Percentiles rank a stretch among this genome's conserved stretches.
phyloP scores from a whole-genome alignment of 345 rosid genomes.

The Lepidium sativum region DNA sequence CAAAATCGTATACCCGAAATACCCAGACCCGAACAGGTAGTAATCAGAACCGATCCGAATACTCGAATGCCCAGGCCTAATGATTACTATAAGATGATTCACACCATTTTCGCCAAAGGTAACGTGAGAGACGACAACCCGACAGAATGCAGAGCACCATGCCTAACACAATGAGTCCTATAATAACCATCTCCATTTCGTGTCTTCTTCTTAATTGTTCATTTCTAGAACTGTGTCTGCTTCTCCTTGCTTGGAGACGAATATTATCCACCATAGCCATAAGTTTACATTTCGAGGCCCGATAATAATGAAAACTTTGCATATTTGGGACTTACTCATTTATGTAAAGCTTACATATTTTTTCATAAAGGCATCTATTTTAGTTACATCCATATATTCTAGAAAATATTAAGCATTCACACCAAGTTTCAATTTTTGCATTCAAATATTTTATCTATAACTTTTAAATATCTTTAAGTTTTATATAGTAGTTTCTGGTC shows the following conservation, averaged over 20 bases:
- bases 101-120: neutral
- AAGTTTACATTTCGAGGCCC: neutral
- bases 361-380: neutral
- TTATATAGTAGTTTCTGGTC: too few relatives aligned
- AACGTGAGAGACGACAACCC: neutral
- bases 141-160: neutral
- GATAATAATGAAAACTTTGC: neutral
- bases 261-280: neutral
- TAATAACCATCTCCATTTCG: neutral
- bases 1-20: too few relatives aligned
- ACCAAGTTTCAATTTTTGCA: neutral
- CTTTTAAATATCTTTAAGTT: too few relatives aligned
- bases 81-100: too few relatives aligned
- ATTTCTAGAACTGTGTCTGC: neutral
- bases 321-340: neutral
- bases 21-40: too few relatives aligned
- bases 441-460: too few relatives aligned
- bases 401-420: neutral
- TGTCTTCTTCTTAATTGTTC: neutral
- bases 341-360: neutral
- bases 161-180: neutral
- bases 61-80: too few relatives aligned
- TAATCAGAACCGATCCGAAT: too few relatives aligned
- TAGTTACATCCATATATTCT: neutral
- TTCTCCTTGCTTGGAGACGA: neutral